Evolutionary conservation across 148 eudicot genomes (phyloP).

Genomic region (Arbutus unedo): DNA sequence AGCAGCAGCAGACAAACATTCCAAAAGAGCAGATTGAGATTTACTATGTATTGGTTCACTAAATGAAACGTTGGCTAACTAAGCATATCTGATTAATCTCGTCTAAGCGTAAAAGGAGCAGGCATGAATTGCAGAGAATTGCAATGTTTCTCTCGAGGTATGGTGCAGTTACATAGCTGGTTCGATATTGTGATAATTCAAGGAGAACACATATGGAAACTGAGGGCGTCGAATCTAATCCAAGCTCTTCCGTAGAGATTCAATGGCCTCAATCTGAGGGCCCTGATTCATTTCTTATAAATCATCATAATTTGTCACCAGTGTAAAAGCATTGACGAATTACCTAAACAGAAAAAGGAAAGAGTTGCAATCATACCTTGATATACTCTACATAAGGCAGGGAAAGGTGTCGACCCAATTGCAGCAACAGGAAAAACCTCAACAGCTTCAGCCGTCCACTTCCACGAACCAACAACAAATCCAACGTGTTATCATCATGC

Average conservation of each 20-base stretch:
- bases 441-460: conserved; percentile 76
- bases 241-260: neutral
- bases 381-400: conserved; percentile 93
- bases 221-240: neutral
- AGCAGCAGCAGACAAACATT: neutral
- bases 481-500: conserved; percentile 78
- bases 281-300: neutral
- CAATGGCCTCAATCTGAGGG: neutral
- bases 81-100: neutral
- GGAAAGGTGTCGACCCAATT: conserved; percentile 80
- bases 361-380: conserved; percentile 53
- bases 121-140: neutral
- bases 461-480: conserved; percentile 86
- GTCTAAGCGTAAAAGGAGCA: neutral
- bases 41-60: neutral
- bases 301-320: neutral
- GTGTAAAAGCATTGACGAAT: neutral
- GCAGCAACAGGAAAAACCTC: conserved; percentile 72
- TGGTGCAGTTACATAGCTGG: neutral
- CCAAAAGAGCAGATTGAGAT: neutral
- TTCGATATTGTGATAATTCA: neutral
- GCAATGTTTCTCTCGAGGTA: neutral
- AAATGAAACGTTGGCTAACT: neutral
- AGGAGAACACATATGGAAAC: neutral
- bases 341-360: neutral